Percentiles rank a stretch among this genome's conserved stretches.
Evolutionary conservation across 2,329 filamentous ascomycete genomes (phyloP).

Genomic region (Talaromyces sp.): DNA sequence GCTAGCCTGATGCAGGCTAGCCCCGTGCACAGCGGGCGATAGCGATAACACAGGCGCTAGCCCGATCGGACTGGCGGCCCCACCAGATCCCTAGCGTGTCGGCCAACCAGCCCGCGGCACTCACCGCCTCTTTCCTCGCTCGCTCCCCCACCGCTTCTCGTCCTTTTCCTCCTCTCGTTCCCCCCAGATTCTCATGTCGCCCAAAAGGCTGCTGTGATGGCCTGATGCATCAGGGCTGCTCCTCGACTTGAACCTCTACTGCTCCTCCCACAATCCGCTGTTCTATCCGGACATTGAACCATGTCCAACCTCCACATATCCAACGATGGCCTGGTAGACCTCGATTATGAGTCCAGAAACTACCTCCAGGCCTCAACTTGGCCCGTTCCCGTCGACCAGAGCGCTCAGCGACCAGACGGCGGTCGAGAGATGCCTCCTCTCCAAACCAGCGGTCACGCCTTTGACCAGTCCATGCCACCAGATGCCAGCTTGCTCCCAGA

Average conservation of each 20-base stretch:
- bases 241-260: not conserved
- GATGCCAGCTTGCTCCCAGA: slow-evolving; percentile 41
- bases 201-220: not conserved
- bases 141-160: slow-evolving; percentile 34
- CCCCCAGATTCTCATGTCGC: slow-evolving; percentile 23
- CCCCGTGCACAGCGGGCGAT: slow-evolving; percentile 1
- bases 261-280: not conserved
- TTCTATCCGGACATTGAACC: slow-evolving; percentile 16
- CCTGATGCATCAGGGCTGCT: not conserved
- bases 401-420: slow-evolving; percentile 29
- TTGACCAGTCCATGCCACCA: slow-evolving; percentile 38
- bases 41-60: slow-evolving; percentile 17
- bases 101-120: slow-evolving; percentile 20
- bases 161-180: slow-evolving; percentile 21
- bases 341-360: slow-evolving; percentile 44
- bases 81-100: slow-evolving; percentile 28
- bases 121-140: slow-evolving; percentile 38
- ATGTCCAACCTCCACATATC: slow-evolving; percentile 43
- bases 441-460: slow-evolving; percentile 38
- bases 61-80: not conserved
- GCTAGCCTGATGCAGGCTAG: not conserved
- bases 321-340: slow-evolving; percentile 40
- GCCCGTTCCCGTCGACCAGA: slow-evolving; percentile 39
- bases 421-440: slow-evolving; percentile 38
- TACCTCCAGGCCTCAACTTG: slow-evolving; percentile 40